These are phyloP conservation scores for Nicotiana knightiana DNA, from an alignment of 257 asterid genomes.

Conservation along the genomic window DNA sequence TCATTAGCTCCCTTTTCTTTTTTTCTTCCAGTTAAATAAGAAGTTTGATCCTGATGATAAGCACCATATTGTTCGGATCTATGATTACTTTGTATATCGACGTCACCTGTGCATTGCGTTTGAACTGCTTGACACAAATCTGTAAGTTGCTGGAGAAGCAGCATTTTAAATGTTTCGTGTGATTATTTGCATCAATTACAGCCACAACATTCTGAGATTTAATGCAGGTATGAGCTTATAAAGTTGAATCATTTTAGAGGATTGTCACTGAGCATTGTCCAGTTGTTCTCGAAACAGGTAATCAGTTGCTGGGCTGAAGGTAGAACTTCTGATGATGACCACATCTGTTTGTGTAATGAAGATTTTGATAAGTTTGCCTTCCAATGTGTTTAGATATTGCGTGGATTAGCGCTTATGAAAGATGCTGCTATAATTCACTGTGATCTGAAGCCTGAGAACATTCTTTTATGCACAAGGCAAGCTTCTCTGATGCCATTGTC, in stretches of 20 bases:
- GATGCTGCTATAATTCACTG: conserved; percentile 98
- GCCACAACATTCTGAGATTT: conserved; percentile 2
- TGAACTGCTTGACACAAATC: conserved; percentile 89
- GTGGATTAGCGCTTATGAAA: conserved; percentile 88
- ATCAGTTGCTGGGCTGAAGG: conserved; percentile 16
- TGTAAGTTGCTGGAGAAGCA: conserved; percentile 54
- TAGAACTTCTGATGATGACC: not conserved
- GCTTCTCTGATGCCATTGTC: conserved; percentile 29
- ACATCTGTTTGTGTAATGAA: conserved; percentile 11
- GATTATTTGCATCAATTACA: not conserved
- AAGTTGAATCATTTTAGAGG: conserved; percentile 92
- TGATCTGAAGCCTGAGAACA: conserved; percentile 97
- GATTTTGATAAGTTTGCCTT: conserved; percentile 10
- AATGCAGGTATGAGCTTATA: conserved; percentile 86
- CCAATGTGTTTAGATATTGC: conserved; percentile 51
- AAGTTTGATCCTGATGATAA: conserved; percentile 99
- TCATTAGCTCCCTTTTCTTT: conserved; percentile 13
- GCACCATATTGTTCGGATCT: conserved; percentile 95
- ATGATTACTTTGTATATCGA: conserved; percentile 82
- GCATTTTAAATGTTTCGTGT: not conserved
- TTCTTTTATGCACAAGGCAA: conserved; percentile 89
- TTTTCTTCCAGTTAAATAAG: conserved; percentile 63
- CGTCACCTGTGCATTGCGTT: conserved; percentile 92
- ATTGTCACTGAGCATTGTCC: conserved; percentile 86
- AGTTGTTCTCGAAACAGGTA: conserved; percentile 96